Percentiles rank a stretch among this genome's conserved stretches.
Evolutionary conservation across 1,284 basidiomycete genomes (phyloP).

Genomic region (Naganishia albida): DNA sequence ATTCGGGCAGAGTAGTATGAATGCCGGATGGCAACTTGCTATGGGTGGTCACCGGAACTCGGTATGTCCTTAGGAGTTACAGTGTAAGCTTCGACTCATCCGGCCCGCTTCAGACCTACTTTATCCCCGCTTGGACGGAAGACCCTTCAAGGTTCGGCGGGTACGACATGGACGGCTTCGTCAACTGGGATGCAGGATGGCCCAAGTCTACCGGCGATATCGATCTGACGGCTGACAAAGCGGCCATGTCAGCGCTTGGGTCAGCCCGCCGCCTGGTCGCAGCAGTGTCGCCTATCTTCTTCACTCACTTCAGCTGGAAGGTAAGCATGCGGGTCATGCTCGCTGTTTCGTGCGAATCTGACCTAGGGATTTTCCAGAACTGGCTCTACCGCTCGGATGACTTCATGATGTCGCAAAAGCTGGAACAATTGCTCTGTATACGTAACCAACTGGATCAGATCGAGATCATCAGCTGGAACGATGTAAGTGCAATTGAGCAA

Average conservation of each 20-base stretch:
- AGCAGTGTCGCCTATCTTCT: slow-evolving; percentile 39
- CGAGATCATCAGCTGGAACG: slow-evolving; percentile 37
- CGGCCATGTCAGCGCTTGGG: slow-evolving; percentile 35
- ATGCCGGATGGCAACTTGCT: slow-evolving; percentile 35
- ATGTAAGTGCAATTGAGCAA: slow-evolving; percentile 13
- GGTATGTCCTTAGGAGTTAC: not conserved
- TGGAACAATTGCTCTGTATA: slow-evolving; percentile 40
- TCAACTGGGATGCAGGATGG: slow-evolving; percentile 40
- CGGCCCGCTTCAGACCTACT: slow-evolving; percentile 31
- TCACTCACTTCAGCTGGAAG: slow-evolving; percentile 39
- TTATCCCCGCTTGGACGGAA: slow-evolving; percentile 38
- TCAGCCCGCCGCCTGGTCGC: slow-evolving; percentile 36
- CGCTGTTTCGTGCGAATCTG: slow-evolving; percentile 2
- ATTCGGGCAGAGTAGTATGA: slow-evolving; percentile 37
- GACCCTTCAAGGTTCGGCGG: slow-evolving; percentile 11
- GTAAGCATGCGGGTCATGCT: slow-evolving; percentile 22
- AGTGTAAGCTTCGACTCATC: not conserved
- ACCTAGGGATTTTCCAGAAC: slow-evolving; percentile 36
- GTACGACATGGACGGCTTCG: slow-evolving; percentile 37
- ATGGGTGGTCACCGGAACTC: slow-evolving; percentile 21
- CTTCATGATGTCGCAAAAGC: slow-evolving; percentile 39
- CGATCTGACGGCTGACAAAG: slow-evolving; percentile 35
- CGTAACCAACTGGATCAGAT: slow-evolving; percentile 40
- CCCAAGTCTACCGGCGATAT: slow-evolving; percentile 35
- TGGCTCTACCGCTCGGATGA: slow-evolving; percentile 42